Conservation (phyloP, 1,284 basidiomycete genomes). For the Macrocystidia cucumis region DNA sequence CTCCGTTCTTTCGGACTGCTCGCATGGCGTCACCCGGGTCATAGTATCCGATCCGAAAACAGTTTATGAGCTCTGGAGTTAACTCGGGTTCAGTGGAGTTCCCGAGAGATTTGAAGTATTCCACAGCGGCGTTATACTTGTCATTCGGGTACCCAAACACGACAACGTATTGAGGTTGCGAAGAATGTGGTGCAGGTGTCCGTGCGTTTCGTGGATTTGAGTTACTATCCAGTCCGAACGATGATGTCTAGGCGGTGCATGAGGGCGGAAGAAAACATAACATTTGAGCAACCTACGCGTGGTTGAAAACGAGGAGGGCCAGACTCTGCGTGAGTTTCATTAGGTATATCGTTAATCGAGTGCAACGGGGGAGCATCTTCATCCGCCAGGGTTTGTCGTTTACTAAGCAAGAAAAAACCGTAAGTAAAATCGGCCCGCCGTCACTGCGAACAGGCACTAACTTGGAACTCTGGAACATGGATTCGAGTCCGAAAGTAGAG, state of each 20-base stretch:
- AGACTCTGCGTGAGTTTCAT: constrained; percentile 39
- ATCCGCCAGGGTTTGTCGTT: constrained; percentile 53
- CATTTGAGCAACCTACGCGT: constrained; percentile 32
- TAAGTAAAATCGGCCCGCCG: background rate
- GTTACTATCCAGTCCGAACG: no score
- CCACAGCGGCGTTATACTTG: constrained; percentile 58
- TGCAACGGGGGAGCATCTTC: constrained; percentile 68
- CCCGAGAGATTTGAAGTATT: constrained; percentile 65
- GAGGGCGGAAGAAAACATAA: no score
- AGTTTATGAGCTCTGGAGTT: constrained; percentile 57
- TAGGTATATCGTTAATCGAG: constrained; percentile 66
- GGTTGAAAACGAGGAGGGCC: constrained; percentile 31
- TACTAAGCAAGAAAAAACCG: constrained; percentile 24
- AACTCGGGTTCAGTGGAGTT: constrained; percentile 57
- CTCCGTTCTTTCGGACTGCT: constrained; percentile 73
- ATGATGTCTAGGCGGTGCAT: no score
- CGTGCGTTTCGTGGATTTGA: constrained; percentile 23
- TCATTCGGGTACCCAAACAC: constrained; percentile 74
- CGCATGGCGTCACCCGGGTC: constrained; percentile 65
- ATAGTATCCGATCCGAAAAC: constrained; percentile 64
- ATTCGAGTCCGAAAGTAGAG: constrained; percentile 69
- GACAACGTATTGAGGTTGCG: constrained; percentile 45
- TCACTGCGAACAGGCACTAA: constrained; percentile 17
- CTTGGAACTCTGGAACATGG: constrained; percentile 71
- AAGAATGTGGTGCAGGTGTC: constrained; percentile 16